Percentiles rank a stretch among this genome's conserved stretches.
phyloP scores from a whole-genome alignment of 1,139 yeast genomes.

The Hemisphaericaspora xylofermentans region DNA sequence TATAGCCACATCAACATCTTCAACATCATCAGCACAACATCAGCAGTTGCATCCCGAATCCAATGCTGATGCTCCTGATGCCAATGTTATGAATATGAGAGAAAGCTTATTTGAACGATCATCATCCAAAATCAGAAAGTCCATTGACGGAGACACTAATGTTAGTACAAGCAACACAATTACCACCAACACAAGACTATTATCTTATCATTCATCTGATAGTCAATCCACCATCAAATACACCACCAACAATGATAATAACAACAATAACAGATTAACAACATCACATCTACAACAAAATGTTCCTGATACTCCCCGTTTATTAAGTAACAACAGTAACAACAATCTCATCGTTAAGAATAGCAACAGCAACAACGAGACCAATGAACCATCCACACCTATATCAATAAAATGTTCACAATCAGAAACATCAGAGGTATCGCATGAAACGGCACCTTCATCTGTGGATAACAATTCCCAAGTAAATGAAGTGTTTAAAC shows the following conservation, averaged over 20 bases:
- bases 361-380: too few relatives aligned
- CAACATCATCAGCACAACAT: too few relatives aligned
- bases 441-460: slow-evolving; percentile 38
- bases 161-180: not conserved
- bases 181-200: not conserved
- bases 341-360: too few relatives aligned
- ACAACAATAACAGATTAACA: not conserved
- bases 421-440: slow-evolving; percentile 17
- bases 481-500: slow-evolving; percentile 2
- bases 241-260: too few relatives aligned
- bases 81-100: not conserved
- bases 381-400: slow-evolving; percentile 29
- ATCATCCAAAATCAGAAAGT: not conserved
- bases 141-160: not conserved
- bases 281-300: not conserved
- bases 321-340: too few relatives aligned
- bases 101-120: not conserved
- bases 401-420: slow-evolving; percentile 27
- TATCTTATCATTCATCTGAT: not conserved
- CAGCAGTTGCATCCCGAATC: too few relatives aligned
- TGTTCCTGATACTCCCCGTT: not conserved
- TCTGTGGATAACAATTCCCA: slow-evolving; percentile 21
- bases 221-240: not conserved
- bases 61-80: not conserved
- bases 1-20: too few relatives aligned